Conservation (phyloP, 2,329 filamentous ascomycete genomes). For the Fusarium sp. region DNA sequence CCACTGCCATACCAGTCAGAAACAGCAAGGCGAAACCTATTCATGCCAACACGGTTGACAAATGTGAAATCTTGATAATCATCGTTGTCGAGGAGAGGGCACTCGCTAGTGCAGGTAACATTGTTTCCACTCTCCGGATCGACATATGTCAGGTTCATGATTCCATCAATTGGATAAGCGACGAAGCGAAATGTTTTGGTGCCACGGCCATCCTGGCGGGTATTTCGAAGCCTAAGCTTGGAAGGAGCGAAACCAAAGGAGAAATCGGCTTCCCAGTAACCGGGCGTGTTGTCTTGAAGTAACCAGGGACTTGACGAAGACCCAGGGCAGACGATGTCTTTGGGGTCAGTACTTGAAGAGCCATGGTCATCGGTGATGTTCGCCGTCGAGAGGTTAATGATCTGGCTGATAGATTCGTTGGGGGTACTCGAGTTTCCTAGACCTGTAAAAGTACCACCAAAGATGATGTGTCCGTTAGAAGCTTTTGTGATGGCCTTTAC, state of each 20-base stretch:
- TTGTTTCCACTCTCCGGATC: constrained; percentile 78
- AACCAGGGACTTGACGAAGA: constrained; percentile 82
- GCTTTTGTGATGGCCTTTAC: constrained; percentile 87
- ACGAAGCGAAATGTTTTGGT: constrained; percentile 91
- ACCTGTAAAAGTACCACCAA: constrained; percentile 90
- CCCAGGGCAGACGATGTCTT: constrained; percentile 82
- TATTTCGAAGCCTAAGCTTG: constrained; percentile 89
- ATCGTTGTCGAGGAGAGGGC: constrained; percentile 81
- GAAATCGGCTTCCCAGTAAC: constrained; percentile 86
- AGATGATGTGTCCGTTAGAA: constrained; percentile 86
- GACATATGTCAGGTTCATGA: constrained; percentile 94
- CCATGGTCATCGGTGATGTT: constrained; percentile 76
- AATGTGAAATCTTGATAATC: constrained; percentile 91
- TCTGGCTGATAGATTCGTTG: constrained; percentile 76
- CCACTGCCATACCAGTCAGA: constrained; percentile 88
- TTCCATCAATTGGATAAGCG: constrained; percentile 86
- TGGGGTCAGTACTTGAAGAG: constrained; percentile 72
- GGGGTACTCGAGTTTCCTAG: constrained; percentile 82
- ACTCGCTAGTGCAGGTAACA: constrained; percentile 80
- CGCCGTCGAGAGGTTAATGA: constrained; percentile 86
- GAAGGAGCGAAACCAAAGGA: constrained; percentile 87
- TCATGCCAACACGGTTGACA: constrained; percentile 89
- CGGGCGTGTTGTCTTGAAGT: constrained; percentile 77
- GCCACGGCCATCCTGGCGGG: constrained; percentile 82
- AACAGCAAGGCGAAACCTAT: constrained; percentile 85